Conservation (phyloP, 805 yeast genomes). For the Tetrapisispora taiwanensis region DNA sequence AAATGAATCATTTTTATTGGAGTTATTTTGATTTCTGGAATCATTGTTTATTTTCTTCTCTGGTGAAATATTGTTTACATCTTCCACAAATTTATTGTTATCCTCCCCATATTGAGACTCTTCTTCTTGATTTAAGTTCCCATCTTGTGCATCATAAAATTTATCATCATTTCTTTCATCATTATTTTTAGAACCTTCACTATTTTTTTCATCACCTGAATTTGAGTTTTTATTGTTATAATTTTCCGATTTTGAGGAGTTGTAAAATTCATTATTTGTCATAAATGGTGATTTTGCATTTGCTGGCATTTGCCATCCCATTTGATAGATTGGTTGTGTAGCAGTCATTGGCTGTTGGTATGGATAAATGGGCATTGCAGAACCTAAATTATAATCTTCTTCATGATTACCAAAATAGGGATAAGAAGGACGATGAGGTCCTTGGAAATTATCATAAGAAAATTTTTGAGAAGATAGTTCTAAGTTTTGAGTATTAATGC, state of each 20-base stretch:
- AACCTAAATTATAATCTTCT: conserved; percentile 9
- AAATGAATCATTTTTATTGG: not conserved
- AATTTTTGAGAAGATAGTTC: conserved; percentile 5
- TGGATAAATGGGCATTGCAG: not conserved
- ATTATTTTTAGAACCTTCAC: not conserved
- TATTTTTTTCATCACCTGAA: not conserved
- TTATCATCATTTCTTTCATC: not conserved
- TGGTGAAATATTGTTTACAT: not conserved
- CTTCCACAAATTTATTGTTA: no score
- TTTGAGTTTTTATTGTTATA: not conserved
- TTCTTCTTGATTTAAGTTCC: not conserved
- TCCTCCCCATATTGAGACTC: no score
- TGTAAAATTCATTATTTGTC: conserved; percentile 1
- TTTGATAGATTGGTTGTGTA: conserved; percentile 1
- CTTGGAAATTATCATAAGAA: not conserved
- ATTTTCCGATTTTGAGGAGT: not conserved
- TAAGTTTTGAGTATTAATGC: conserved; percentile 3
- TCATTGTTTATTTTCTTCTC: not conserved
- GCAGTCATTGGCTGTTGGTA: not conserved
- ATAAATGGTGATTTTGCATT: conserved; percentile 1
- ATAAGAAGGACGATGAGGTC: conserved; percentile 5
- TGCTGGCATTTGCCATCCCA: conserved; percentile 2
- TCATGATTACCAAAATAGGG: conserved; percentile 3
- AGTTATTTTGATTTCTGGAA: not conserved
- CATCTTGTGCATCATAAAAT: not conserved